phyloP scores from a whole-genome alignment of 345 rosid species.

The Cardiospermum halicacabum region DNA sequence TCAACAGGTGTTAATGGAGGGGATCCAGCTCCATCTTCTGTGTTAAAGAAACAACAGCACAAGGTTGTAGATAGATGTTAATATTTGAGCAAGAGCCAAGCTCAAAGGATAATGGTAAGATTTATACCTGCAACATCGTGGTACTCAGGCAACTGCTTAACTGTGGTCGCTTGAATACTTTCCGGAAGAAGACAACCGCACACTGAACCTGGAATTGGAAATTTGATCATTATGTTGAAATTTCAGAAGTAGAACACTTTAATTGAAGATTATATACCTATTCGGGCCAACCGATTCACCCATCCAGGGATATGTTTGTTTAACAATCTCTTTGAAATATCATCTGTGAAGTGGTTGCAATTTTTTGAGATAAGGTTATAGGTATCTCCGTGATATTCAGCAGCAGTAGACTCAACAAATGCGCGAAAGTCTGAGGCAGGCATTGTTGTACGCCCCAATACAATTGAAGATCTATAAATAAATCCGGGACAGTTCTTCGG shows the following conservation, averaged over 20 bases:
- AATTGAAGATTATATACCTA: conserved; percentile 35
- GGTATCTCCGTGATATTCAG: conserved; percentile 80
- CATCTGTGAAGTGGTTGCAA: conserved; percentile 77
- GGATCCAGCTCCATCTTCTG: conserved; percentile 50
- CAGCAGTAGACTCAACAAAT: conserved; percentile 56
- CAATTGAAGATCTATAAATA: conserved; percentile 50
- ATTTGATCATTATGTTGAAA: not conserved
- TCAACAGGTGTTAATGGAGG: conserved; percentile 30
- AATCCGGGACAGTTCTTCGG: conserved; percentile 72
- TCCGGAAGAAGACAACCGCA: conserved; percentile 81
- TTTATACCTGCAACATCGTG: conserved; percentile 39
- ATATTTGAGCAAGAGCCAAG: not conserved
- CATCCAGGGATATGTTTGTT: conserved; percentile 62
- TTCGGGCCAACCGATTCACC: conserved; percentile 72
- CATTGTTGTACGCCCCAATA: conserved; percentile 43
- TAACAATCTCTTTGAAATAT: conserved; percentile 48
- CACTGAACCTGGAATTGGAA: conserved; percentile 43
- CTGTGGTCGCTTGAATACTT: conserved; percentile 67
- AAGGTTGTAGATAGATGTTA: not conserved
- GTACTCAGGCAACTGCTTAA: conserved; percentile 59
- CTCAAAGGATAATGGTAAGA: not conserved
- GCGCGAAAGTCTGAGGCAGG: conserved; percentile 43
- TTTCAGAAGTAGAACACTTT: not conserved
- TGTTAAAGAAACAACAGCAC: conserved; percentile 14
- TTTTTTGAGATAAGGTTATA: conserved; percentile 74